phyloP scores from a whole-genome alignment of 2,329 filamentous ascomycete species.

The Phialophora chinensis region DNA sequence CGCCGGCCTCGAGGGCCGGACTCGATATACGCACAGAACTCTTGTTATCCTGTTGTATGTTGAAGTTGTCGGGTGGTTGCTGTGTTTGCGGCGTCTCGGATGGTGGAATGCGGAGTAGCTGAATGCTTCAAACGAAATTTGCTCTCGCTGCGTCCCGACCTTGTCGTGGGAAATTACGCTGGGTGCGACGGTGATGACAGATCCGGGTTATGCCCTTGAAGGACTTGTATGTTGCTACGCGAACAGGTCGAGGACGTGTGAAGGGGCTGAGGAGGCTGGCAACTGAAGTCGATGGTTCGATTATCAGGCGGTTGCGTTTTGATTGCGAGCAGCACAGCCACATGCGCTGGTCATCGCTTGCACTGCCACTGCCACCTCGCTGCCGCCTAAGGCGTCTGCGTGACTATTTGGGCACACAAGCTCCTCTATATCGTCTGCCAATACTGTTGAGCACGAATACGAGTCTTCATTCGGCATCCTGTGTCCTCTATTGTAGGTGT shows the following conservation, averaged over 20 bases:
- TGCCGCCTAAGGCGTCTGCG: neutral
- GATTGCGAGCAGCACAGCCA: constrained; percentile 18
- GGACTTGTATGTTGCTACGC: neutral
- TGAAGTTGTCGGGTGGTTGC: neutral
- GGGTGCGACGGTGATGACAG: neutral
- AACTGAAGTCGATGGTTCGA: constrained; percentile 9
- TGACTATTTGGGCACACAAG: neutral
- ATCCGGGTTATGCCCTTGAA: neutral
- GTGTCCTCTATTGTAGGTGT: neutral
- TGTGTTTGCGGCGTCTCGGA: neutral
- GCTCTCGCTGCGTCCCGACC: neutral
- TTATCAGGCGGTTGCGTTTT: constrained; percentile 21
- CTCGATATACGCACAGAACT: neutral
- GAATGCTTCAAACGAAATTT: constrained; percentile 4
- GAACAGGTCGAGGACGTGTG: neutral
- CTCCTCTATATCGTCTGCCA: neutral
- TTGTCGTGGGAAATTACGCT: neutral
- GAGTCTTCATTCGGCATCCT: neutral
- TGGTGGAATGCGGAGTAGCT: constrained; percentile 10
- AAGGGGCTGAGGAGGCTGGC: constrained; percentile 8
- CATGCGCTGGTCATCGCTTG: constrained; percentile 7
- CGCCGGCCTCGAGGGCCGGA: constrained; percentile 9
- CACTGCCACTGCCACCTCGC: constrained; percentile 17
- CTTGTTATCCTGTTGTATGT: neutral
- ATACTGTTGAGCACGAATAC: neutral